Percentiles rank a stretch among this genome's conserved stretches.
Conservation (phyloP, 1,284 basidiomycete species). For the Stygiomarasmius scandens region DNA sequence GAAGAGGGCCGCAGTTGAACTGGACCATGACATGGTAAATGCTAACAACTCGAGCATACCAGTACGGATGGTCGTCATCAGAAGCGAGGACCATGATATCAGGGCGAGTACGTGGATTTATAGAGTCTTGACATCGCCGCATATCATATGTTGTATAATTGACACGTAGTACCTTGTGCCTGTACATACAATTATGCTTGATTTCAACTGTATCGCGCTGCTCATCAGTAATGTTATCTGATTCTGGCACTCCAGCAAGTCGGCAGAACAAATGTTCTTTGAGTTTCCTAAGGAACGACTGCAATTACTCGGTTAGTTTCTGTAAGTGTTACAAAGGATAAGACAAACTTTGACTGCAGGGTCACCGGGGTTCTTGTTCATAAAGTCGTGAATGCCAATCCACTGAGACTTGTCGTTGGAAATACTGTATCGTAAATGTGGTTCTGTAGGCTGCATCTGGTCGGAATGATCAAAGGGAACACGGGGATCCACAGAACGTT, state of each 20-base stretch:
- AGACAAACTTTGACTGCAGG: background rate
- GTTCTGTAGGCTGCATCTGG: conserved; percentile 10
- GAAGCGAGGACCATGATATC: conserved; percentile 38
- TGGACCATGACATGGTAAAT: conserved; percentile 7
- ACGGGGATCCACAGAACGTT: background rate
- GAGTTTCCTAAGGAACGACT: background rate
- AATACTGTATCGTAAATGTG: conserved; percentile 19
- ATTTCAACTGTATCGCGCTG: conserved; percentile 22
- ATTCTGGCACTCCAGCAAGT: conserved; percentile 20
- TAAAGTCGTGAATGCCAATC: background rate
- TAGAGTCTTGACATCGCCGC: conserved; percentile 36
- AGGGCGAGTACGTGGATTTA: conserved; percentile 35
- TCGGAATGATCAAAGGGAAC: conserved; percentile 17
- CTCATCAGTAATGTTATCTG: conserved; percentile 23
- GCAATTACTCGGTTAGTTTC: background rate
- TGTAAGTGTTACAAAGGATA: too few species aligned
- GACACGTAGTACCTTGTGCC: conserved; percentile 30
- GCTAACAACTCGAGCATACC: conserved; percentile 1
- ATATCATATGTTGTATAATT: conserved; percentile 51
- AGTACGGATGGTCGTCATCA: conserved; percentile 20
- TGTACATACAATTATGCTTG: conserved; percentile 28
- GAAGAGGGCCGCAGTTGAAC: background rate
- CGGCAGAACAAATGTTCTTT: background rate
- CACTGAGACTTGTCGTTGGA: background rate
- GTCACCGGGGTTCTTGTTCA: background rate